Percentiles rank a stretch among this genome's conserved stretches.
These are phyloP conservation scores for Aspergillus coremiiformis DNA, from an alignment of 495 filamentous ascomycete genomes.

Conservation along the genomic window DNA sequence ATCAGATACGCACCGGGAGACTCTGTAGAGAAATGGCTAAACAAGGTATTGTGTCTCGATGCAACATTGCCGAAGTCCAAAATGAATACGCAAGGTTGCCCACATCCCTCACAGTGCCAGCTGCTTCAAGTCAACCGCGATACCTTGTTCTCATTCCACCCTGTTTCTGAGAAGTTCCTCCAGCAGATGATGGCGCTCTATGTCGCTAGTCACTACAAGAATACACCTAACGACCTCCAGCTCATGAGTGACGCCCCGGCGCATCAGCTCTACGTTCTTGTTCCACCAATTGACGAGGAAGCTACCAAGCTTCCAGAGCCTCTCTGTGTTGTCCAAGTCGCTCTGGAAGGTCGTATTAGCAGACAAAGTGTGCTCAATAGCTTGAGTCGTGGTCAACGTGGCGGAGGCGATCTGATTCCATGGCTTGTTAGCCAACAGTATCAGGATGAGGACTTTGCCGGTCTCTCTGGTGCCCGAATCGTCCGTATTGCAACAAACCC, in stretches of 20 bases:
- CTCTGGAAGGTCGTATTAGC: slow-evolving; percentile 91
- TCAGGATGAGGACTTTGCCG: slow-evolving; percentile 94
- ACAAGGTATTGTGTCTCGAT: slow-evolving; percentile 87
- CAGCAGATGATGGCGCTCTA: slow-evolving; percentile 98
- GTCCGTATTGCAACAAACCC: slow-evolving; percentile 97
- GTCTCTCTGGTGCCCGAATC: slow-evolving; percentile 82
- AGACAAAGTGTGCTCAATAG: slow-evolving; percentile 83
- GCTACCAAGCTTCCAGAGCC: slow-evolving; percentile 80
- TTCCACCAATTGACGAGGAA: slow-evolving; percentile 75
- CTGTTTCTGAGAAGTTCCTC: slow-evolving; percentile 93
- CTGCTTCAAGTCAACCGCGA: slow-evolving; percentile 92
- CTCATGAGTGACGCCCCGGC: slow-evolving; percentile 97
- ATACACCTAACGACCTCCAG: slow-evolving; percentile 95
- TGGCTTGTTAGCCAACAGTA: slow-evolving; percentile 99
- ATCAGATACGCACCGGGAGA: slow-evolving; percentile 93
- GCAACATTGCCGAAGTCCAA: slow-evolving; percentile 76
- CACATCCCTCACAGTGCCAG: slow-evolving; percentile 84
- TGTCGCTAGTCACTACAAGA: slow-evolving; percentile 98
- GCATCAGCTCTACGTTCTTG: slow-evolving; percentile 92
- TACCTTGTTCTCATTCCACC: slow-evolving; percentile 96
- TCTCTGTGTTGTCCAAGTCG: slow-evolving; percentile 88
- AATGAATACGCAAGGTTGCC: slow-evolving; percentile 68
- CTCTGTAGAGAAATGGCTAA: slow-evolving; percentile 91
- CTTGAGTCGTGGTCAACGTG: slow-evolving; percentile 79
- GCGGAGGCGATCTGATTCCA: slow-evolving; percentile 91